Conservation (phyloP, 163 green algal species). For the Coccomyxa subellipsoidea region DNA sequence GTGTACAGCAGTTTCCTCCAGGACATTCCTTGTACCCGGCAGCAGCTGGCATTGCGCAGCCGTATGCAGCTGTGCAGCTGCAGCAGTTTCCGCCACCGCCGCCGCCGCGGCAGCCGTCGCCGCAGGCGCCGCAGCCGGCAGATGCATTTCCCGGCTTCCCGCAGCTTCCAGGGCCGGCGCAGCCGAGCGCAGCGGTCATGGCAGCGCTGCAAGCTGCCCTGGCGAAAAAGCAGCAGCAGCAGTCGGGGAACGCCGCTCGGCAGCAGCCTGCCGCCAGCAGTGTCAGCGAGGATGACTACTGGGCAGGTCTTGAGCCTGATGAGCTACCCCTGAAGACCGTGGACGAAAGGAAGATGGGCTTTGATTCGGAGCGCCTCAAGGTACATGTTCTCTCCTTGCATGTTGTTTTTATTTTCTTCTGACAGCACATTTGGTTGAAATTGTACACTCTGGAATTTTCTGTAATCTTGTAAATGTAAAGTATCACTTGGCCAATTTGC, state of each 20-base stretch:
- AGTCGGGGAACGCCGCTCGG: not conserved
- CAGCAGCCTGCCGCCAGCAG: not conserved
- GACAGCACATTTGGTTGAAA: too few relatives aligned
- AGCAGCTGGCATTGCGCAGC: not conserved
- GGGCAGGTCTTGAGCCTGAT: not conserved
- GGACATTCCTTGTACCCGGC: not conserved
- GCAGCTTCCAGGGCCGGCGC: not conserved
- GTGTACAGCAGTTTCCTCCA: too few relatives aligned
- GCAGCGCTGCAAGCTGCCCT: not conserved
- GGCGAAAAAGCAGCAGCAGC: conserved; percentile 8
- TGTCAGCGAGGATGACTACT: not conserved
- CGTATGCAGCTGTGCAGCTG: not conserved
- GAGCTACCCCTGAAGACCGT: conserved; percentile 6
- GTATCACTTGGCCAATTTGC: too few relatives aligned
- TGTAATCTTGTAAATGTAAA: too few relatives aligned
- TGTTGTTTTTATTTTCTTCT: too few relatives aligned
- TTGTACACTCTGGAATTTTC: too few relatives aligned
- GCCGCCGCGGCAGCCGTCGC: conserved; percentile 4
- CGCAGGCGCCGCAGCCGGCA: not conserved
- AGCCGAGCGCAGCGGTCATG: not conserved
- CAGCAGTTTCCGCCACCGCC: not conserved
- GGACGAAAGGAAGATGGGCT: not conserved
- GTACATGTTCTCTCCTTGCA: not conserved
- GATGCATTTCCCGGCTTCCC: not conserved
- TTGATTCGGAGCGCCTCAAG: not conserved